phyloP scores from a whole-genome alignment of 352 stramenopile genomes.

The Nothophytophthora sp. region DNA sequence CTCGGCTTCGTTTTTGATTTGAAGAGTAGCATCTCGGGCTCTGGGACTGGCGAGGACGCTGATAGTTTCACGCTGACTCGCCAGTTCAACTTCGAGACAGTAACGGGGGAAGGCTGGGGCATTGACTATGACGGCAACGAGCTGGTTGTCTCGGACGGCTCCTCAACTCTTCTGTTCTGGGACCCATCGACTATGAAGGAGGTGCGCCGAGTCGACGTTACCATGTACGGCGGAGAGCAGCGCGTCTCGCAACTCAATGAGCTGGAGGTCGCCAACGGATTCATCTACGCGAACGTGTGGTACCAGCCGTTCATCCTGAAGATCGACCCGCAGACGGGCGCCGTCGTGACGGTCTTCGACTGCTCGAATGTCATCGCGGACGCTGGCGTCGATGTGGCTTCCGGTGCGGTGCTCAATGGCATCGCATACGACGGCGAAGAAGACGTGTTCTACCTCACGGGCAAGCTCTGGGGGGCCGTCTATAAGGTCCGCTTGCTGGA shows the following conservation, averaged over 20 bases:
- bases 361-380: conserved; percentile 58
- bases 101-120: conserved; percentile 91
- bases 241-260: conserved; percentile 90
- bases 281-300: conserved; percentile 96
- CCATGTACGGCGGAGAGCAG: conserved; percentile 35
- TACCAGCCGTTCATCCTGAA: conserved; percentile 92
- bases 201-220: conserved; percentile 71
- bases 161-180: conserved; percentile 91
- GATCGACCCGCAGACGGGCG: conserved; percentile 88
- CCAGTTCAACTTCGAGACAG: conserved; percentile 79
- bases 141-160: conserved; percentile 90
- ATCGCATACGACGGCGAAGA: conserved; percentile 92
- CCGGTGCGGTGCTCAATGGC: conserved; percentile 91
- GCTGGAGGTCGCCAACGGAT: conserved; percentile 91
- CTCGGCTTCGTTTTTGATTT: conserved; percentile 89
- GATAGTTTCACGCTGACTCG: conserved; percentile 34
- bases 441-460: conserved; percentile 93
- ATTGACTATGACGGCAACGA: conserved; percentile 83
- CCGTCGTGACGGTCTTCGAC: conserved; percentile 90
- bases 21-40: conserved; percentile 7
- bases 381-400: conserved; percentile 50
- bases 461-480: conserved; percentile 92
- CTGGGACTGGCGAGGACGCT: conserved; percentile 27
- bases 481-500: conserved; percentile 87
- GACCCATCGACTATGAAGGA: conserved; percentile 78